Conservation (phyloP, 148 eudicot genomes). For the Spergularia bocconei region DNA sequence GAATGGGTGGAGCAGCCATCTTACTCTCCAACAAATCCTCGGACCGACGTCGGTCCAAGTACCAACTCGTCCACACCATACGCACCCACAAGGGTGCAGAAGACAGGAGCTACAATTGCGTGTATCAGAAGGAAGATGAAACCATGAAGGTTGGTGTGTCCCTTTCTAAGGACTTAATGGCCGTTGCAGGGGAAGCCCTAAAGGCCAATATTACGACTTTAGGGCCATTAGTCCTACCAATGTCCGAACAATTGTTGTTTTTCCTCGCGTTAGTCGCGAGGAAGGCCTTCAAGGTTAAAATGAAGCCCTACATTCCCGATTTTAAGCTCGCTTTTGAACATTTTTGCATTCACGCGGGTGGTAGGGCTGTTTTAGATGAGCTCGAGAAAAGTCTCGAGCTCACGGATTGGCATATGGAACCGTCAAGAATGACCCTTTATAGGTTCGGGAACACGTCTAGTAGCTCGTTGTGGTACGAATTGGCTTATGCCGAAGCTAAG, state of each 20-base stretch:
- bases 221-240: constrained; percentile 41
- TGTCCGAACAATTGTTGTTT: constrained; percentile 42
- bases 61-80: constrained; percentile 42
- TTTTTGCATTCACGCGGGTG: constrained; percentile 49
- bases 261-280: constrained; percentile 32
- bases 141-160: constrained; percentile 32
- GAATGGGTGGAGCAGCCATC: constrained; percentile 52
- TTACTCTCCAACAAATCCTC: constrained; percentile 31
- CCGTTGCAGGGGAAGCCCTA: constrained; percentile 47
- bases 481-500: constrained; percentile 47
- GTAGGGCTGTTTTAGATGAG: constrained; percentile 42
- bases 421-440: constrained; percentile 43
- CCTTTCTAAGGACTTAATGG: constrained; percentile 46
- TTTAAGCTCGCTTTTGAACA: constrained; percentile 43
- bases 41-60: constrained; percentile 38
- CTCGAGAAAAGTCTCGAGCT: constrained; percentile 42
- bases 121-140: constrained; percentile 38
- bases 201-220: constrained; percentile 45
- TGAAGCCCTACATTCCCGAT: constrained; percentile 46
- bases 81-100: constrained; percentile 48
- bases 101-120: constrained; percentile 38
- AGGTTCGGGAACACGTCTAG: constrained; percentile 48
- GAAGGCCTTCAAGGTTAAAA: constrained; percentile 33
- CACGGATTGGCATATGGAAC: constrained; percentile 42
- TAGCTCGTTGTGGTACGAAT: constrained; percentile 47